Evolutionary conservation across 257 asterid species (phyloP).

Genomic region (Orobanche coerulescens): DNA sequence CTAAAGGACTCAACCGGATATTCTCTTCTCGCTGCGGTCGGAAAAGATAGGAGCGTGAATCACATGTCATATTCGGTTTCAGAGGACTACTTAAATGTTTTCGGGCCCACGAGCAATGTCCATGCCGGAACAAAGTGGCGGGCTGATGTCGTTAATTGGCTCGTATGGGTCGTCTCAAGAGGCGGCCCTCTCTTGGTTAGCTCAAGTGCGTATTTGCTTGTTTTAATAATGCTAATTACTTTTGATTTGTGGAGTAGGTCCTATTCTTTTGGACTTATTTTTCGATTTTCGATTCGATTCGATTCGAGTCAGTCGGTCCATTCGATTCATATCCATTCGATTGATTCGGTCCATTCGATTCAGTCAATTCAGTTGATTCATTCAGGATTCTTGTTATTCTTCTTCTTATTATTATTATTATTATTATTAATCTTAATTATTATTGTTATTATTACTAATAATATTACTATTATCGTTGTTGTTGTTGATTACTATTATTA

Average conservation of each 20-base stretch:
- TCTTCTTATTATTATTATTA: too few species aligned
- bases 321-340: too few species aligned
- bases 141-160: conserved; percentile 39
- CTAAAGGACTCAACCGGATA: conserved; percentile 25
- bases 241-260: neutral
- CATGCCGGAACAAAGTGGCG: conserved; percentile 31
- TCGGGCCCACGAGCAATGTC: conserved; percentile 25
- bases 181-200: conserved; percentile 21
- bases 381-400: too few species aligned
- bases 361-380: too few species aligned
- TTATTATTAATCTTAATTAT: too few species aligned
- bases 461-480: too few species aligned
- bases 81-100: conserved; percentile 30
- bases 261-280: too few species aligned
- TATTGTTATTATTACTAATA: too few species aligned
- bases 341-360: too few species aligned
- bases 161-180: conserved; percentile 24
- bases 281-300: too few species aligned
- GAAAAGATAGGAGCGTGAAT: conserved; percentile 36
- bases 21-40: conserved; percentile 38
- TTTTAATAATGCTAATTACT: neutral
- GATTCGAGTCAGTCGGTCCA: too few species aligned
- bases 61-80: conserved; percentile 33
- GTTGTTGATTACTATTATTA: too few species aligned
- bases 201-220: conserved; percentile 25